phyloP scores from a whole-genome alignment of 139 green algal species.

The Closterium sp. region DNA sequence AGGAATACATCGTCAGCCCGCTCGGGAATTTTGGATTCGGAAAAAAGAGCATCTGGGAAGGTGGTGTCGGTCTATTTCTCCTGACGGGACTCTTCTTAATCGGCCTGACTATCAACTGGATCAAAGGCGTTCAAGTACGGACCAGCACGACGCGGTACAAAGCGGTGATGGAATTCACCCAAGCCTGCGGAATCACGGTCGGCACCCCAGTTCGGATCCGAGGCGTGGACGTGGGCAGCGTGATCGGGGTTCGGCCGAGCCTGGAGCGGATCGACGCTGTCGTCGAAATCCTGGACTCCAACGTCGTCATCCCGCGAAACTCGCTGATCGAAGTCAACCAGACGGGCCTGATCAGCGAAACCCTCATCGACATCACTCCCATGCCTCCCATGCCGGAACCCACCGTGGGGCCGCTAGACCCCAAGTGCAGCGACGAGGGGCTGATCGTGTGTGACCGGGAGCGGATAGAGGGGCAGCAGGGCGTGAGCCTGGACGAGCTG shows the following conservation, averaged over 20 bases:
- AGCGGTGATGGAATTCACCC: slow-evolving; percentile 70
- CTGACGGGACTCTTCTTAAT: slow-evolving; percentile 45
- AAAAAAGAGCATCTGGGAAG: slow-evolving; percentile 52
- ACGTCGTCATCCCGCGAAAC: slow-evolving; percentile 89
- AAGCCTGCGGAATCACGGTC: slow-evolving; percentile 91
- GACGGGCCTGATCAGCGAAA: slow-evolving; percentile 89
- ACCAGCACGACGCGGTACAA: slow-evolving; percentile 47
- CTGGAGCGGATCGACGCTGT: slow-evolving; percentile 88
- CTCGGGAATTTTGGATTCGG: slow-evolving; percentile 62
- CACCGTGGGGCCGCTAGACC: slow-evolving; percentile 69
- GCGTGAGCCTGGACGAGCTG: slow-evolving; percentile 94
- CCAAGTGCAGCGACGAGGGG: slow-evolving; percentile 81
- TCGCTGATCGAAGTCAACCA: slow-evolving; percentile 96
- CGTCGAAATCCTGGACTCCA: slow-evolving; percentile 79
- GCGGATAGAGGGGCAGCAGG: slow-evolving; percentile 76
- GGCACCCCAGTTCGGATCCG: slow-evolving; percentile 87
- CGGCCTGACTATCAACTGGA: slow-evolving; percentile 45
- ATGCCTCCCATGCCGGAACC: slow-evolving; percentile 74
- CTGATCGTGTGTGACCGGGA: slow-evolving; percentile 86
- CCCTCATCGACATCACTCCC: slow-evolving; percentile 95
- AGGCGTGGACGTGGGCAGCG: slow-evolving; percentile 78
- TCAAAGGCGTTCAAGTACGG: slow-evolving; percentile 44
- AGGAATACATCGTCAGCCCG: slow-evolving; percentile 26
- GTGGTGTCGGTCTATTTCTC: slow-evolving; percentile 60
- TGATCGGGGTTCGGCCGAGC: slow-evolving; percentile 82